Base-by-base conservation (phyloP, 805 yeast species). In the Yarrowia hollandica region DNA sequence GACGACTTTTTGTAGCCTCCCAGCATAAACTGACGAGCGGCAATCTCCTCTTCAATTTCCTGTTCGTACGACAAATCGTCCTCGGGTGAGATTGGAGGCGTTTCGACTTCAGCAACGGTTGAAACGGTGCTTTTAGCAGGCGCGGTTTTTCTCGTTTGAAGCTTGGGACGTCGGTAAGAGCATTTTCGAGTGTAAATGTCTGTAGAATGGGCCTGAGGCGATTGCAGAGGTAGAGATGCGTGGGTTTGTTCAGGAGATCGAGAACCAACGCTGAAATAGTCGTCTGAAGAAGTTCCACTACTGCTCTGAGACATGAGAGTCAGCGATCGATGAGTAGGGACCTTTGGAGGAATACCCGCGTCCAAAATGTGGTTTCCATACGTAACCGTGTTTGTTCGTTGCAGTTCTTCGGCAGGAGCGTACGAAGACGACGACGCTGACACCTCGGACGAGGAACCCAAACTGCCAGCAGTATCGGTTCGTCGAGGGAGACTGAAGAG, bases 271-370 rank as follows among this genome's bases (percentile, higher is more conserved):
- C 39, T 48, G 19, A 33, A 48, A 16, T 31, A 48, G 39, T 48
- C 38, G 16, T 48, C 55, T 1, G 55, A 48, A n/a, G 55, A 18
- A 7, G 30, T 23, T 33, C 54, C 21, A 22, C 62, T 31, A 22
- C 62, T 31, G 55, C 54, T 30, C 25, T 33, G 28, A 31, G 54
- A 42, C 31, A 22, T 22, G 35, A 41, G 11, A 12, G 52, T 30
- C 15, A 18, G 25, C 1, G 58, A 35, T n/a, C 63, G 60, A 31
- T 66, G 69, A 2, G 64, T 62, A 4, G 69, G 69, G 11, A 65
- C 68, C 34, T 50, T 54, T 7, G 69, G 69, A 15, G 69, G 69
- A 34, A 66, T 66, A 1, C 69, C 69, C 12, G 65, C 67, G 42
- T 66, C 64, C n/a, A 52, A 21, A 28, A 52, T 37, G 18, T 52